Evolutionary conservation across 768 basidiomycete genomes (phyloP).

Genomic region (Austroboletus eburneus): DNA sequence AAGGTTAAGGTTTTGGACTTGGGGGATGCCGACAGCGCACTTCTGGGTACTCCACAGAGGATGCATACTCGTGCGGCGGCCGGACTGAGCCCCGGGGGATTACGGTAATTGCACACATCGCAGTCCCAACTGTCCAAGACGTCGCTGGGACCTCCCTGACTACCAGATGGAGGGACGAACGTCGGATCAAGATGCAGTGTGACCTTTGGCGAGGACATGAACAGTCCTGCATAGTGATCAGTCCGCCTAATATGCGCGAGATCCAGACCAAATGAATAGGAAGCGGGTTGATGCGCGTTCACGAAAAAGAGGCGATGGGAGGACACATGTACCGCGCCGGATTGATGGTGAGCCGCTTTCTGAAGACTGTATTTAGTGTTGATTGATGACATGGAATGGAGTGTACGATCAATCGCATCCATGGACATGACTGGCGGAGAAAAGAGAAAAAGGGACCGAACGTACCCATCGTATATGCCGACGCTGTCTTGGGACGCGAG

Average conservation of each 20-base stretch:
- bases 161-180: slow-evolving; percentile 21
- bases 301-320: slow-evolving; percentile 86
- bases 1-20: slow-evolving; percentile 31
- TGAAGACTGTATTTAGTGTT: slow-evolving; percentile 53
- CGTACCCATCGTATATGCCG: slow-evolving; percentile 91
- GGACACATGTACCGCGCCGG: slow-evolving; percentile 68
- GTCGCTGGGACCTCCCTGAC: slow-evolving; percentile 30
- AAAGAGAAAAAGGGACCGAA: slow-evolving; percentile 11
- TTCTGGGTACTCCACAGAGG: slow-evolving; percentile 78
- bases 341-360: slow-evolving; percentile 78
- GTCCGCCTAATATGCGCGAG: slow-evolving; percentile 67
- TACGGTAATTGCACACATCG: slow-evolving; percentile 81
- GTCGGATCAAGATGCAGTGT: slow-evolving; percentile 59
- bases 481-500: slow-evolving; percentile 71
- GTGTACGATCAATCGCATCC: slow-evolving; percentile 15
- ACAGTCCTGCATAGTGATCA: slow-evolving; percentile 85
- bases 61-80: slow-evolving; percentile 65
- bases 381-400: slow-evolving; percentile 23
- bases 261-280: slow-evolving; percentile 63
- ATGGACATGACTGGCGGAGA: slow-evolving; percentile 8
- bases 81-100: slow-evolving; percentile 72
- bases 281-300: slow-evolving; percentile 44
- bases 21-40: slow-evolving; percentile 28
- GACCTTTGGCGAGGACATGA: slow-evolving; percentile 86
- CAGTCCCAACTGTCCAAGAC: slow-evolving; percentile 72